A percentile compares a stretch with the other conserved stretches of the same genome.
Conservation (phyloP, 345 rosid species). For the Populus deltoides region DNA sequence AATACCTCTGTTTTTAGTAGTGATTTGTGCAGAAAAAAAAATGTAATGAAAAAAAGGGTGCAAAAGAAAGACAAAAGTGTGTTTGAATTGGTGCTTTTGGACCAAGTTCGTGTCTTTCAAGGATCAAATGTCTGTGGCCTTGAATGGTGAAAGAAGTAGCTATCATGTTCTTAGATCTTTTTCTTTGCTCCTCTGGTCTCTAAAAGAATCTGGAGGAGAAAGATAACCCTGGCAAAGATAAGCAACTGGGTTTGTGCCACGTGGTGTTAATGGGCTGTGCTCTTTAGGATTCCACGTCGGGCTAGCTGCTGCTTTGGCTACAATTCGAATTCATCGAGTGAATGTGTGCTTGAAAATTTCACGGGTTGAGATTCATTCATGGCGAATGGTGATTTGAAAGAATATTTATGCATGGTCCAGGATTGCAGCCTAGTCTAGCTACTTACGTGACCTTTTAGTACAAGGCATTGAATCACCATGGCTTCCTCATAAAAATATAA, state of each 20-base stretch:
- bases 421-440: neutral
- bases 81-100: neutral
- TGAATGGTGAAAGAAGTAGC: conserved; percentile 19
- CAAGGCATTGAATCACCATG: neutral
- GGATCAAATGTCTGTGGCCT: conserved; percentile 40
- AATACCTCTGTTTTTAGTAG: no score
- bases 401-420: neutral
- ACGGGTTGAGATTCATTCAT: neutral
- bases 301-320: neutral
- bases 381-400: neutral
- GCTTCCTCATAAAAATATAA: no score
- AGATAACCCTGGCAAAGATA: conserved; percentile 10
- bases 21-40: neutral
- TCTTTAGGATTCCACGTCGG: conserved; percentile 30
- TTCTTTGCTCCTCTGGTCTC: conserved; percentile 9
- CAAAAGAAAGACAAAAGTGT: neutral
- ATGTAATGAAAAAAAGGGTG: neutral
- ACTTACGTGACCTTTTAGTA: neutral
- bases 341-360: neutral
- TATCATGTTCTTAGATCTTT: conserved; percentile 34
- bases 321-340: neutral
- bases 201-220: neutral
- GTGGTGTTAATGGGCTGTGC: conserved; percentile 25
- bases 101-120: conserved; percentile 3
- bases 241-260: conserved; percentile 10